Percentiles rank a stretch among this genome's conserved stretches.
phyloP scores from a whole-genome alignment of 169 alveolate genomes.

The Plasmodium falciparum region DNA sequence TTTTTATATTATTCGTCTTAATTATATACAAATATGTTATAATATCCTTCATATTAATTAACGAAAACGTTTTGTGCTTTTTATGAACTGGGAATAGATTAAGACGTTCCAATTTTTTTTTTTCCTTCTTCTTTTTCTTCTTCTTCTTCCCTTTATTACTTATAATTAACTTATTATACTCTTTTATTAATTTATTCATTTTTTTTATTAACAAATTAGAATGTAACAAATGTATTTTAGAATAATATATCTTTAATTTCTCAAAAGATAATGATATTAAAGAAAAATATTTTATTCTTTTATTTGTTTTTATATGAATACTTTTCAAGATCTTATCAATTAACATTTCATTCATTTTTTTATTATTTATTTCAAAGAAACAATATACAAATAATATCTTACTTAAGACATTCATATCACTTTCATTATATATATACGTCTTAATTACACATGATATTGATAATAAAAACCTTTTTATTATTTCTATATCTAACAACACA shows the following conservation, averaged over 20 bases:
- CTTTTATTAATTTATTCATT: constrained; percentile 15
- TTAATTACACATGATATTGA: constrained; percentile 6
- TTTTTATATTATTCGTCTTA: constrained; percentile 43
- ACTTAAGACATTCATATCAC: constrained; percentile 21
- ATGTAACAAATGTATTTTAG: constrained; percentile 22
- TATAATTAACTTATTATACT: constrained; percentile 7
- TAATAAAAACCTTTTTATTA: constrained; percentile 31
- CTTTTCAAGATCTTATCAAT: constrained; percentile 31
- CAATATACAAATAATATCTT: constrained; percentile 35
- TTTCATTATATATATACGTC: constrained; percentile 30
- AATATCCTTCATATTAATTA: constrained; percentile 47
- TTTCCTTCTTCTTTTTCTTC: background rate
- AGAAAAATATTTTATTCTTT: constrained; percentile 58
- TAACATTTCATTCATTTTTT: constrained; percentile 11
- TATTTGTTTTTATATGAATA: constrained; percentile 24
- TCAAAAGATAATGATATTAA: constrained; percentile 40
- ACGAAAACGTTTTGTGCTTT: constrained; percentile 3
- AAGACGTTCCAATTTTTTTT: constrained; percentile 47
- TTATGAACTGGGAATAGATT: constrained; percentile 44
- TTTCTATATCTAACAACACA: background rate
- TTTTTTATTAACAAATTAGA: constrained; percentile 27
- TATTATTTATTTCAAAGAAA: constrained; percentile 24
- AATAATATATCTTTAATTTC: constrained; percentile 26
- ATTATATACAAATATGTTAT: constrained; percentile 36
- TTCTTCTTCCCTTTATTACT: background rate